phyloP scores from a whole-genome alignment of 1,284 basidiomycete species.

The Sporisorium graminicola region DNA sequence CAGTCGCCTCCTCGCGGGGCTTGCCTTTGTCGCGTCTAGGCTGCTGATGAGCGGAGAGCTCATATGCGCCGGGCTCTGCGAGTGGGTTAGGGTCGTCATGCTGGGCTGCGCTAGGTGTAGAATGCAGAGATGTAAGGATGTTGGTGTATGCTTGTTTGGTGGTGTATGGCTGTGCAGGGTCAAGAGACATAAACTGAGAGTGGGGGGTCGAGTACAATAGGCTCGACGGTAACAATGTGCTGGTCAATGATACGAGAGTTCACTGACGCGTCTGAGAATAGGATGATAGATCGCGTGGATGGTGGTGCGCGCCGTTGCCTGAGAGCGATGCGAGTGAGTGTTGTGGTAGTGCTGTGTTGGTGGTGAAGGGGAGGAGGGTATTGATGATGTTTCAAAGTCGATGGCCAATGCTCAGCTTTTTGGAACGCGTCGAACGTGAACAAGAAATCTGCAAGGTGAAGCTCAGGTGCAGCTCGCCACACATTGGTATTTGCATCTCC shows the following conservation, averaged over 20 bases:
- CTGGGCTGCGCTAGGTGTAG: conserved; percentile 7
- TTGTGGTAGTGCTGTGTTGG: not conserved
- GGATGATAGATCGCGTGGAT: not conserved
- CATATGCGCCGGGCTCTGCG: conserved; percentile 1
- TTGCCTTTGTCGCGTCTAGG: conserved; percentile 27
- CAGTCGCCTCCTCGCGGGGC: conserved; percentile 2
- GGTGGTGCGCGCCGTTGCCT: not conserved
- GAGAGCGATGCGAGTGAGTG: not conserved
- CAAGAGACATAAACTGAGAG: conserved; percentile 42
- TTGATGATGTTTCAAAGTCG: too few species aligned
- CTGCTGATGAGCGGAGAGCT: not conserved
- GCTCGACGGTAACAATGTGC: conserved; percentile 23
- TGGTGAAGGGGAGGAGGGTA: not conserved
- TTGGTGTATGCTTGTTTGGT: conserved; percentile 10
- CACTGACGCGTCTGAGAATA: conserved; percentile 14
- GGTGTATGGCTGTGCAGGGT: conserved; percentile 9
- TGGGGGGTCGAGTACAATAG: conserved; percentile 21
- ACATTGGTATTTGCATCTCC: not conserved
- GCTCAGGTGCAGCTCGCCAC: conserved; percentile 14
- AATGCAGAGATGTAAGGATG: not conserved
- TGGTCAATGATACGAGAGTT: conserved; percentile 20
- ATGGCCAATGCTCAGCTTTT: conserved; percentile 15
- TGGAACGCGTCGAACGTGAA: conserved; percentile 24
- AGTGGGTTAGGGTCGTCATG: conserved; percentile 7
- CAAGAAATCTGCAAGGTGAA: conserved; percentile 1